Evolutionary conservation across 2,329 filamentous ascomycete genomes (phyloP), one percentile per base, ranked within the genome.

Genomic region (Calonectria ilicicola): DNA sequence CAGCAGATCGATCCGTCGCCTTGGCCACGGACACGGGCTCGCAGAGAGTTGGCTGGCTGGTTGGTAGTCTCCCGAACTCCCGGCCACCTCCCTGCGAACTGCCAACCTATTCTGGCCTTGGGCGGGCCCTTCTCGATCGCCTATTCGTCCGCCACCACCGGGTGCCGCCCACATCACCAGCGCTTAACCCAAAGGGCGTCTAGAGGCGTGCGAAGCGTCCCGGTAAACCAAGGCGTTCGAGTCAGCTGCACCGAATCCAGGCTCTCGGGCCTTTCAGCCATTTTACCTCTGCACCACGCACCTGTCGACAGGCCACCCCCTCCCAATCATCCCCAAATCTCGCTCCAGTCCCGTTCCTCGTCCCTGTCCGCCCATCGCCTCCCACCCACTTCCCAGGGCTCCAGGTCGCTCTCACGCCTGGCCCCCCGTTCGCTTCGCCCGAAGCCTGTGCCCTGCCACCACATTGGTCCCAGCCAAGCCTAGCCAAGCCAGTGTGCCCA

Each of bases 181-280:
- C 53, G 51, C 63, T 32, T 47, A 49, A 12, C 62, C 40, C 6
- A 70, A 67, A 62, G 42, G 56, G 44, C 56, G 62, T 5, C 58
- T 42, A 72, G 60, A 51, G 63, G 46, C 64, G 69, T 72, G 65
- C 72, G 70, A 70, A 67, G 53, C 69, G 70, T 72, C 21, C 63
- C 63, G 40, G 21, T 38, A 53, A 35, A 46, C 53, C 65, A 67
- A 74, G 75, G 73, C 64, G 76, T 80, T 79, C 71, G 76, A 80
- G 76, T 80, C 78, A 80, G 72, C 75, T 74, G 73, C 65, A 77
- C 75, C 76, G 72, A 76, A 75, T 74, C 78, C 78, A 80, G 77
- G 78, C 78, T 80, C 76, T 77, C 79, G 78, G 78, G 73, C 75
- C 78, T 71, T 69, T 66, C 70, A 72, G 74, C 70, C 75, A 77